phyloP scores from a whole-genome alignment of 179 eudicot genomes.

The Gypsophila paniculata region DNA sequence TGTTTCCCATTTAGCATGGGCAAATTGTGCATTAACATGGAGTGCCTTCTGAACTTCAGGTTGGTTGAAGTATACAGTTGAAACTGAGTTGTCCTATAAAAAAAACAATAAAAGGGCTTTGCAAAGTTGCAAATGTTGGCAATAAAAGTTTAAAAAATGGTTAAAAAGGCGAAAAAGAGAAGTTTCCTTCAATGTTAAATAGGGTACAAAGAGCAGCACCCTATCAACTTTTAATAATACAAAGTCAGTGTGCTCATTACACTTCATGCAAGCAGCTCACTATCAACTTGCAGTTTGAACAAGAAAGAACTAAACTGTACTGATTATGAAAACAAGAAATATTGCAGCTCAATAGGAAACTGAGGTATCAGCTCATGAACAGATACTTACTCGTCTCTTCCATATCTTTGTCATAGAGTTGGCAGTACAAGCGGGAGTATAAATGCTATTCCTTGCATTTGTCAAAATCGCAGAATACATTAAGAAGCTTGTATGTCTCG shows the following conservation, averaged over 20 bases:
- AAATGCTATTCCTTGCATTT: constrained; percentile 67
- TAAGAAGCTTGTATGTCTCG: constrained; percentile 70
- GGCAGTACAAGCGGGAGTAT: constrained; percentile 80
- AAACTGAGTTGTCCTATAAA: constrained; percentile 89
- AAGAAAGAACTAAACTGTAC: background rate
- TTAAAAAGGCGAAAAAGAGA: too few species aligned
- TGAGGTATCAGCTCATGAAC: background rate
- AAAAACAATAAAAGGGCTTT: constrained; percentile 29
- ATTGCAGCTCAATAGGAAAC: background rate
- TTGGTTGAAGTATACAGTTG: constrained; percentile 69
- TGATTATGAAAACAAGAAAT: background rate
- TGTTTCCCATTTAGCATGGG: constrained; percentile 73
- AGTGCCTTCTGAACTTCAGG: constrained; percentile 93
- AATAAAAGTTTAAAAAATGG: too few species aligned
- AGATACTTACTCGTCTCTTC: constrained; percentile 49
- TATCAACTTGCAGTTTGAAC: too few species aligned
- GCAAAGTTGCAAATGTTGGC: too few species aligned
- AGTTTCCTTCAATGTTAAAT: too few species aligned
- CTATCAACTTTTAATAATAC: background rate
- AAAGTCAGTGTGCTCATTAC: too few species aligned
- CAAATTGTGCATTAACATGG: constrained; percentile 54
- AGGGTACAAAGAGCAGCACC: too few species aligned
- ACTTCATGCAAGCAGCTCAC: too few species aligned
- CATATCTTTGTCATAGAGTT: constrained; percentile 42
- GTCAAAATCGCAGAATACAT: constrained; percentile 49